A percentile compares a stretch with the other conserved stretches of the same genome.
phyloP scores from a whole-genome alignment of 495 filamentous ascomycete species.

The Hyphodiscus hymeniophilus region DNA sequence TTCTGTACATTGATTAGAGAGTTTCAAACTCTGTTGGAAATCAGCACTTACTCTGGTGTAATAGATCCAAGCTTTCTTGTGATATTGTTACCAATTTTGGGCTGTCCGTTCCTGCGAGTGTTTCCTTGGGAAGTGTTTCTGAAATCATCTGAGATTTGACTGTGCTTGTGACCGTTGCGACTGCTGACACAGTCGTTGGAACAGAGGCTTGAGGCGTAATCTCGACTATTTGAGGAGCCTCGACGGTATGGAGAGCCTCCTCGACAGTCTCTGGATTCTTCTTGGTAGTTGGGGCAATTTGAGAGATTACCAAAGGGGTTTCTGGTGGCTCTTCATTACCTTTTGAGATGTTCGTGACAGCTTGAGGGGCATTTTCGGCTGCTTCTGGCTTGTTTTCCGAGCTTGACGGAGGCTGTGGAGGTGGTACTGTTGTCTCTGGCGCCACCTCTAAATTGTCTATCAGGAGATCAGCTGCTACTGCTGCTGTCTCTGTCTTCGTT shows the following conservation, averaged over 20 bases:
- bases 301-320: too few relatives aligned
- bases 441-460: not conserved
- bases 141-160: not conserved
- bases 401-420: not conserved
- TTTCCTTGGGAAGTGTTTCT: not conserved
- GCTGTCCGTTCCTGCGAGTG: not conserved
- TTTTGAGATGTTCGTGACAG: too few relatives aligned
- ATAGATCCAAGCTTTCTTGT: conserved; percentile 5
- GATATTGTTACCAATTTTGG: conserved; percentile 1
- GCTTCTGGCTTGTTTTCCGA: not conserved
- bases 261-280: too few relatives aligned
- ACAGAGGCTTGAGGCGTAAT: not conserved
- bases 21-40: not conserved
- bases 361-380: not conserved
- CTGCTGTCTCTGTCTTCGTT: not conserved
- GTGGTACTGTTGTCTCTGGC: not conserved
- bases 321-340: too few relatives aligned
- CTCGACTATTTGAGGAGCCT: too few relatives aligned
- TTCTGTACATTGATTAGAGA: conserved; percentile 1
- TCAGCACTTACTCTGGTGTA: conserved; percentile 8
- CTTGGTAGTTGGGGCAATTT: too few relatives aligned
- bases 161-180: not conserved
- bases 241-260: too few relatives aligned
- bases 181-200: not conserved
- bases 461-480: not conserved